Evolutionary conservation across 768 basidiomycete species (phyloP), one percentile per base, ranked within the genome.

Genomic region (Naganishia kalamii): DNA sequence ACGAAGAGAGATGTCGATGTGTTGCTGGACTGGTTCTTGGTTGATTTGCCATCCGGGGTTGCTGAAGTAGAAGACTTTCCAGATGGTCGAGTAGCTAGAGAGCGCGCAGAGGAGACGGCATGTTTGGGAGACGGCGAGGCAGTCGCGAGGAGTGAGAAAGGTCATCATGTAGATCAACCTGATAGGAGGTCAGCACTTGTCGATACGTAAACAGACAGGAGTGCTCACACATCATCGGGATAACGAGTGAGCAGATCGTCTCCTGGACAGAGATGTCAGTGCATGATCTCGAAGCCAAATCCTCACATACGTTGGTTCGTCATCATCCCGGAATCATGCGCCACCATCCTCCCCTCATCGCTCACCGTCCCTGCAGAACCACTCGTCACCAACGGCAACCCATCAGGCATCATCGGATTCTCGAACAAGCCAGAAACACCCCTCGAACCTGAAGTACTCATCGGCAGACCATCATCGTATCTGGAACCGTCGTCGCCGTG

Each of bases 1-100:
- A 25, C 60, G 41, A 10, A 57, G 54, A 11, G 54, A 57, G 43
- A 61, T 44, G 25, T 61, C 60, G 17, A 44, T 35, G 8, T 48
- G 41, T n/a, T 40, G 43, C 17, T 44, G 60, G 19, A 48, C 43
- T 4, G 60, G 60, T 30, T 46, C 60, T 27, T 61, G n/a, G 41
- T 48, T 44, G 43, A 61, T 46, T 41, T 48, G 21, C 60, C 60
- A 61, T 46, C 43, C 41, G 8, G 60, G 43, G 44, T 46, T 3
- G 19, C 23, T 7, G 19, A 61, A 48, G 43, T 61, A 61, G 60
- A 61, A 48, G 46, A 61, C 41, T 46, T 61, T 61, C 60, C 60
- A 61, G 43, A 61, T 48, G 17, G 60, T 27, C 41, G 41, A 57
- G 27, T 35, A 57, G 37, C 54, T 57, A 21, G 54, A 21, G 29